Conservation (phyloP, 2,329 filamentous ascomycete species). For the Macrophomina pseudophaseolina region DNA sequence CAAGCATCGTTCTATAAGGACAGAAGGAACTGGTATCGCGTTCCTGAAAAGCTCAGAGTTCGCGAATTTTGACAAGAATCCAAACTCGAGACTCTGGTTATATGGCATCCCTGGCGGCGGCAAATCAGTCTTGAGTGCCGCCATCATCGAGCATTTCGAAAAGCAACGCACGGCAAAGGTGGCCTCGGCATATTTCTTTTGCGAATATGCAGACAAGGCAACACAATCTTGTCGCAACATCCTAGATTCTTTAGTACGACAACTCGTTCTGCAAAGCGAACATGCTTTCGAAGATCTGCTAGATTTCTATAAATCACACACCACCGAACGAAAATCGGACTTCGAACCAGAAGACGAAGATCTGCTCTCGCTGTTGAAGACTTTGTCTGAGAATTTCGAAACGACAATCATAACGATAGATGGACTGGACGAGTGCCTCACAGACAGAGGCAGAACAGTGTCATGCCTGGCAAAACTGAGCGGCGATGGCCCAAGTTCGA, state of each 20-base stretch:
- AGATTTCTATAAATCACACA: neutral
- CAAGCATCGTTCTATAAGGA: neutral
- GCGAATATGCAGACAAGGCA: neutral
- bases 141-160: neutral
- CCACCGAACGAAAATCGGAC: no score
- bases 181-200: neutral
- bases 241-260: neutral
- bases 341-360: neutral
- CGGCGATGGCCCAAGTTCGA: neutral
- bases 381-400: neutral
- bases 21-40: neutral
- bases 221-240: neutral
- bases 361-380: neutral
- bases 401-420: neutral
- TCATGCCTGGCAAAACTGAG: neutral
- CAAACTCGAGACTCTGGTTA: neutral
- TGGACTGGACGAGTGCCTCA: neutral
- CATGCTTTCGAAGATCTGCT: neutral
- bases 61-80: neutral
- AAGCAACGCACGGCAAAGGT: neutral
- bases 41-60: neutral
- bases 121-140: slow-evolving; percentile 1
- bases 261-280: neutral
- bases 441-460: neutral
- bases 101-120: slow-evolving; percentile 1